Evolutionary conservation across 2,329 filamentous ascomycete species (phyloP), one percentile per base, ranked within the genome.

Genomic region (Trichoderma gracile): DNA sequence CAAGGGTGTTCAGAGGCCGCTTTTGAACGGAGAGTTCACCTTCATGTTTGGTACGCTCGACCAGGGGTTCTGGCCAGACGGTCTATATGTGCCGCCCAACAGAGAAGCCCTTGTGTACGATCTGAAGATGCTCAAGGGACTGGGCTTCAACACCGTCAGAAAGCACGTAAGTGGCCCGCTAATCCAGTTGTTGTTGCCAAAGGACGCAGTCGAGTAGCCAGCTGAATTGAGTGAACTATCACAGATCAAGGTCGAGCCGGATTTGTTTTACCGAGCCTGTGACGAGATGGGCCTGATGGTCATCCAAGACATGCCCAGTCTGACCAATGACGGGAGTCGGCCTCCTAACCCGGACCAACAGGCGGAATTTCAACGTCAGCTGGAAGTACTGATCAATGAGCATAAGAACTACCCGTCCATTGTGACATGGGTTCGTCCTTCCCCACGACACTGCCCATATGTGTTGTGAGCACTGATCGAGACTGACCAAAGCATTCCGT

Each of bases 21-120:
- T 90, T 0, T 75, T 91, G 45, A 92, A 91, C 67, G 87, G 86
- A n/a, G 79, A 89, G 61, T 89, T 89, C 45, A 77, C 86, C 14
- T 91, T 91, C 73, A 79, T 84, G 47, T 88, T 90, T 58, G 88
- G 87, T 3, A 88, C 88, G 0, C 78, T 91, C 0, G 89, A 91
- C 64, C 89, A 91, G 69, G 89, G 89, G 0, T 90, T 80, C 73
- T 91, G 88, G 88, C 88, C 88, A 0, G 88, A 91, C 70, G 89
- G 89, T 0, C 77, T 91, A 3, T 84, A 91, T 71, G 82, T 82
- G 0, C 82, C 89, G 0, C 89, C 89, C 0, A 90, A 80, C 9
- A 77, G 80, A 3, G 87, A 91, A 67, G 89, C 88, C 0, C 88
- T 91, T 86, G 77, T 85, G 0, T 90, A 82, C 62, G 89, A 91